Percentiles rank a stretch among this genome's conserved stretches.
These are phyloP conservation scores for Trypanosoma congolense DNA, from an alignment of 208 protist genomes.

Conservation along the genomic window DNA sequence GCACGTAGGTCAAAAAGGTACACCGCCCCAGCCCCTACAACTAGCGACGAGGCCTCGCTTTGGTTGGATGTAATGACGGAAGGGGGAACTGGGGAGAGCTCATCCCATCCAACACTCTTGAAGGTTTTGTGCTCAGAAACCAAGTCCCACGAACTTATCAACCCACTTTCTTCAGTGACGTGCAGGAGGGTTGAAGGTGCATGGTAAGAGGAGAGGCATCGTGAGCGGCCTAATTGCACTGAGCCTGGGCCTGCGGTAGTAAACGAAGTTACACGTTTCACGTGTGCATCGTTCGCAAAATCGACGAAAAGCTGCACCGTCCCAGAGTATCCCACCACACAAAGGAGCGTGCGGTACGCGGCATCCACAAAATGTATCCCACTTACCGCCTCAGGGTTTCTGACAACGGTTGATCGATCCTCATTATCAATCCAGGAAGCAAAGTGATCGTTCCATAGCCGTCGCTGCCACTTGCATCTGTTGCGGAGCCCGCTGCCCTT, in stretches of 20 bases:
- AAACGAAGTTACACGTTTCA: slow-evolving; percentile 63
- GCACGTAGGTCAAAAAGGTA: slow-evolving; percentile 45
- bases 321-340: slow-evolving; percentile 62
- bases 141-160: slow-evolving; percentile 54
- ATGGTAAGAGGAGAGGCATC: slow-evolving; percentile 73
- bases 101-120: slow-evolving; percentile 13
- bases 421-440: background rate
- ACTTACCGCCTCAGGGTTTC: slow-evolving; percentile 22
- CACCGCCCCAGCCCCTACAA: slow-evolving; percentile 44
- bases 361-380: slow-evolving; percentile 72
- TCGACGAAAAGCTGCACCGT: slow-evolving; percentile 55
- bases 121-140: slow-evolving; percentile 25
- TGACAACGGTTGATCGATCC: background rate
- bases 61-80: slow-evolving; percentile 36
- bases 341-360: slow-evolving; percentile 57
- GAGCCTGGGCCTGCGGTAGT: slow-evolving; percentile 52
- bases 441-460: background rate
- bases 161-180: slow-evolving; percentile 37
- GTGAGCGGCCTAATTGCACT: slow-evolving; percentile 32
- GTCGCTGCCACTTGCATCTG: background rate
- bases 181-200: slow-evolving; percentile 42
- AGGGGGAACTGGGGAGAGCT: slow-evolving; percentile 4
- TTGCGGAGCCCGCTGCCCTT: too few relatives aligned
- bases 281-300: slow-evolving; percentile 28
- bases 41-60: slow-evolving; percentile 30